A percentile compares a stretch with the other conserved stretches of the same genome.
Conservation (phyloP, 768 basidiomycete genomes). For the Boletus insuetus region DNA sequence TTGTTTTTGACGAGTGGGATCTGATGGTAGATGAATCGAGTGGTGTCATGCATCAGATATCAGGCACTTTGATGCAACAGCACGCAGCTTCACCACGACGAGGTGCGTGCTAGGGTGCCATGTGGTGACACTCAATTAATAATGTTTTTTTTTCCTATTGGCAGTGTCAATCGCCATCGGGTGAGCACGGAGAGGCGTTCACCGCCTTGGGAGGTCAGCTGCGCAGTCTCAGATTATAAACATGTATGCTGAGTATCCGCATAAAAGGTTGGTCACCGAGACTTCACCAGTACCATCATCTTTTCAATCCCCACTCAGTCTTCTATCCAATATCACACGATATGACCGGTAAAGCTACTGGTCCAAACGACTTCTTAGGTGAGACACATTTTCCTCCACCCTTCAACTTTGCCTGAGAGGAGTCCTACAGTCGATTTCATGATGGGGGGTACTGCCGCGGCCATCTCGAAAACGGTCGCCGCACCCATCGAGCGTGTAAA, state of each 20-base stretch:
- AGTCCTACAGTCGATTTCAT: constrained; percentile 32
- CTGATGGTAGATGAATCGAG: too few relatives aligned
- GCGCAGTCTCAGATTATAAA: background rate
- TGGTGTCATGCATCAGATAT: too few relatives aligned
- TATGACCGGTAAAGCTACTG: constrained; percentile 7
- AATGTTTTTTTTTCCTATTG: too few relatives aligned
- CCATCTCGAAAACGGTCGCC: constrained; percentile 39
- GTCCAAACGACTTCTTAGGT: constrained; percentile 20
- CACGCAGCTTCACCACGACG: too few relatives aligned
- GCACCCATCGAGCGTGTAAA: constrained; percentile 43
- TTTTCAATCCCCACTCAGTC: constrained; percentile 22
- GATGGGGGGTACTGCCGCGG: constrained; percentile 35
- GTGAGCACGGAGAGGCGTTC: constrained; percentile 1
- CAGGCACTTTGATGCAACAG: too few relatives aligned
- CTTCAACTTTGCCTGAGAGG: constrained; percentile 2
- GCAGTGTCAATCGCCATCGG: constrained; percentile 1
- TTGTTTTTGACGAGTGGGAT: too few relatives aligned
- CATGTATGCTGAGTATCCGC: background rate
- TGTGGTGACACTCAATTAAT: too few relatives aligned
- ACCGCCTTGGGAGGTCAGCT: background rate
- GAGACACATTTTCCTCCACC: background rate
- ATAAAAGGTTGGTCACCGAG: constrained; percentile 5
- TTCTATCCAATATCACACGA: background rate
- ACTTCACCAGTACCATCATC: background rate
- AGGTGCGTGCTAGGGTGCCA: too few relatives aligned